Evolutionary conservation across 2,329 filamentous ascomycete species (phyloP).

Genomic region (Fusarium sp.): DNA sequence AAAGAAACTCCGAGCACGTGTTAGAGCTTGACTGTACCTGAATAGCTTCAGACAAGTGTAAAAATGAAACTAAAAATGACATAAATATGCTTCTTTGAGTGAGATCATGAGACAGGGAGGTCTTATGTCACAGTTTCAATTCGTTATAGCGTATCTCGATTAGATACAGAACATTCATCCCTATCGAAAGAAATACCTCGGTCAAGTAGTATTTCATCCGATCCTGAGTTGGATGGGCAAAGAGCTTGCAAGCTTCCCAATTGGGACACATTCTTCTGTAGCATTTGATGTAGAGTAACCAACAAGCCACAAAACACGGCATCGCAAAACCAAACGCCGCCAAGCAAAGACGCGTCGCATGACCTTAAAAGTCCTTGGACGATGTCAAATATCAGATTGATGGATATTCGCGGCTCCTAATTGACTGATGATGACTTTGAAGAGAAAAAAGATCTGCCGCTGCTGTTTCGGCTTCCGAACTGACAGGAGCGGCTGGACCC

Average conservation of each 20-base stretch:
- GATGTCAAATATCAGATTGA: background rate
- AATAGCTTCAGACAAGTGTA: background rate
- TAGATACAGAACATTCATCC: too few relatives aligned
- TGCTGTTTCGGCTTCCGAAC: slow-evolving; percentile 25
- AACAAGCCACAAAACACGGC: slow-evolving; percentile 19
- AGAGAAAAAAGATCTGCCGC: background rate
- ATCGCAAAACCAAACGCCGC: background rate
- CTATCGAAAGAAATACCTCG: background rate
- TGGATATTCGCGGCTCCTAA: background rate
- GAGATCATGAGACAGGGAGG: too few relatives aligned
- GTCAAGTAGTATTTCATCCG: slow-evolving; percentile 1
- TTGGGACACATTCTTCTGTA: slow-evolving; percentile 10
- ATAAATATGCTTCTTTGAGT: too few relatives aligned
- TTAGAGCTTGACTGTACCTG: slow-evolving; percentile 3
- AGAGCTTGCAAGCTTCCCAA: slow-evolving; percentile 2
- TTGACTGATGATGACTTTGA: background rate
- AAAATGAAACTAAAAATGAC: background rate
- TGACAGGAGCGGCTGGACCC: slow-evolving; percentile 21
- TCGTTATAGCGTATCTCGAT: too few relatives aligned
- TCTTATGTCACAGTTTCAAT: background rate
- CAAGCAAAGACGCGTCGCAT: slow-evolving; percentile 19
- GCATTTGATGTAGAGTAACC: slow-evolving; percentile 12
- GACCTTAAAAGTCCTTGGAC: background rate
- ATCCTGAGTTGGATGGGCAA: background rate
- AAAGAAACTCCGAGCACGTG: slow-evolving; percentile 13